These are phyloP conservation scores for Botrytis aclada DNA, from an alignment of 2,329 filamentous ascomycete species.

Conservation along the genomic window DNA sequence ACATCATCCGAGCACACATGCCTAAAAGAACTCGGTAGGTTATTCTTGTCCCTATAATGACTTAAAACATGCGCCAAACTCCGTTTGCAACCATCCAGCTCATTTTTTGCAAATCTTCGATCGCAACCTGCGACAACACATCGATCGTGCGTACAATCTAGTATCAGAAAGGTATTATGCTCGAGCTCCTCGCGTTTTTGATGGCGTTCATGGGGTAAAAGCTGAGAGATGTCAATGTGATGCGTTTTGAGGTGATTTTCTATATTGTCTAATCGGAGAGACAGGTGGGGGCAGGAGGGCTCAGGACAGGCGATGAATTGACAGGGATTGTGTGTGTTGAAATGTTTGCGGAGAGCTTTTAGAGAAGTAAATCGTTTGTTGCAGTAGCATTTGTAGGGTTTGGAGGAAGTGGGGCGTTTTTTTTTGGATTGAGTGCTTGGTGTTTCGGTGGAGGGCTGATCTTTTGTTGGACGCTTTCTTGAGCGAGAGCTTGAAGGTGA, in stretches of 20 bases:
- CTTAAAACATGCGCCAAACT: neutral
- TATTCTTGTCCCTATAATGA: neutral
- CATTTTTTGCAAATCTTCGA: neutral
- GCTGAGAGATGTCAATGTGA: neutral
- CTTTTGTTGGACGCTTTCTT: neutral
- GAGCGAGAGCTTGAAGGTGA: neutral
- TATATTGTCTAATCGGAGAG: neutral
- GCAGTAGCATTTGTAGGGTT: neutral
- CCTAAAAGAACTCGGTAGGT: neutral
- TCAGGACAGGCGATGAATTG: neutral
- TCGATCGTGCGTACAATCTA: neutral
- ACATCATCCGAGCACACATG: neutral
- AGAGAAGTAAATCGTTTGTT: neutral
- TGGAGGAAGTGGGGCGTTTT: neutral
- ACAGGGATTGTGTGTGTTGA: neutral
- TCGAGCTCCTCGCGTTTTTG: neutral
- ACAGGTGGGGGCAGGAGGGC: neutral
- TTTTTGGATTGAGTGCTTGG: neutral
- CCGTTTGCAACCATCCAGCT: neutral
- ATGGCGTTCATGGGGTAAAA: fast-evolving
- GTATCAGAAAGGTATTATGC: neutral
- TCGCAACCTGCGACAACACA: neutral
- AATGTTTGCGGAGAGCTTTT: neutral
- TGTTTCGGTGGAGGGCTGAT: neutral
- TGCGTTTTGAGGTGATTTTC: neutral